phyloP scores from a whole-genome alignment of 371 early-diverging fungal genomes.

The Blakeslea trispora region DNA sequence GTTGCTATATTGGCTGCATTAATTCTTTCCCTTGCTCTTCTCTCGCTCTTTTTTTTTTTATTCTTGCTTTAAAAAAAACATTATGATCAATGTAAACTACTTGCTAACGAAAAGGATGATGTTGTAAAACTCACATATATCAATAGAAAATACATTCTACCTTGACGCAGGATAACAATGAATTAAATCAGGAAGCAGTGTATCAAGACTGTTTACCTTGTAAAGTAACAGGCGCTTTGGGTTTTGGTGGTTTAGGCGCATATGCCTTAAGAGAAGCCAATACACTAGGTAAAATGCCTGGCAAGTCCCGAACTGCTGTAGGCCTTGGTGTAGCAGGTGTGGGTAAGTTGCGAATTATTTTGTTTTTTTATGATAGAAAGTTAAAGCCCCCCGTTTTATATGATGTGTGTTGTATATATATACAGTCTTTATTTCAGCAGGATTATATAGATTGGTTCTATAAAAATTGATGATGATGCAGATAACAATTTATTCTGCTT shows the following conservation, averaged over 20 bases:
- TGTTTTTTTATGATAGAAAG: no score
- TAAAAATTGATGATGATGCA: no score
- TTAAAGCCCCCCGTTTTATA: no score
- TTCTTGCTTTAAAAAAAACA: no score
- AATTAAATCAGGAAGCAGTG: constrained; percentile 3
- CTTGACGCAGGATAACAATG: constrained; percentile 6
- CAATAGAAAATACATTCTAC: constrained; percentile 19
- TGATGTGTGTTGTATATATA: neutral
- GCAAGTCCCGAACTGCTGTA: constrained; percentile 38
- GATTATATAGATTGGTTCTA: constrained; percentile 40
- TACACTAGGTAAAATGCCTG: constrained; percentile 36
- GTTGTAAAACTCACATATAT: no score
- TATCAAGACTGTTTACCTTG: constrained; percentile 49
- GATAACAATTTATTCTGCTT: neutral
- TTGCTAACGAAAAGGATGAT: no score
- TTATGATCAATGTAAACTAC: constrained; percentile 14
- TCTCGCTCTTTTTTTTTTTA: no score
- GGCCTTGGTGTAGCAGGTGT: constrained; percentile 48
- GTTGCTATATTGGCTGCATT: no score
- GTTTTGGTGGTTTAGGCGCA: constrained; percentile 41
- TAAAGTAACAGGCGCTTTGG: constrained; percentile 42
- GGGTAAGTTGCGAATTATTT: constrained; percentile 24
- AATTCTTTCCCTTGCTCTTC: no score
- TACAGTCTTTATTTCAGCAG: constrained; percentile 47
- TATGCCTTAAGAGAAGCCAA: constrained; percentile 45